These are phyloP conservation scores for Naganishia sp. DNA, from an alignment of 1,284 basidiomycete genomes.

Conservation along the genomic window DNA sequence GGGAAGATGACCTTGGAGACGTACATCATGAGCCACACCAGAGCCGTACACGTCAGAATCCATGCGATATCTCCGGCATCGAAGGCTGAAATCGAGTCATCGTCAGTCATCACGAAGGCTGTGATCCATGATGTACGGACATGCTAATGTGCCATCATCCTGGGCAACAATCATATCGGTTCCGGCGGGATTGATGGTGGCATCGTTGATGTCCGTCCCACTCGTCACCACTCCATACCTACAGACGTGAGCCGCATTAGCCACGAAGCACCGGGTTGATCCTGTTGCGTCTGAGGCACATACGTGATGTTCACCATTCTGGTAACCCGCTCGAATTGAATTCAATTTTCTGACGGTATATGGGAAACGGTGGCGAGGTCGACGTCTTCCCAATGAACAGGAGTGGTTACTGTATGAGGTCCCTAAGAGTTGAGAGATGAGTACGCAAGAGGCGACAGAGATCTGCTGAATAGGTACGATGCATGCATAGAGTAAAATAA, in stretches of 20 bases:
- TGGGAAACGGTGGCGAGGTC: not conserved
- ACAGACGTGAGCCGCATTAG: not conserved
- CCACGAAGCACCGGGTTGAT: not conserved
- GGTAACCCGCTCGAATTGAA: not conserved
- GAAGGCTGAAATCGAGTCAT: conserved; percentile 54
- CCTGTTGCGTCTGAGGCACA: not conserved
- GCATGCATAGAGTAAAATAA: not conserved
- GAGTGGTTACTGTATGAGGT: too few species aligned
- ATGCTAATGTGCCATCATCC: conserved; percentile 30
- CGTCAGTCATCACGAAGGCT: not conserved
- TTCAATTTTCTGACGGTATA: not conserved
- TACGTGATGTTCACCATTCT: conserved; percentile 35
- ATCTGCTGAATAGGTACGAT: too few species aligned
- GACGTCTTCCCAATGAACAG: not conserved
- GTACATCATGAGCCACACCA: conserved; percentile 63
- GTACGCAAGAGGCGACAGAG: too few species aligned
- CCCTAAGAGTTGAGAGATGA: too few species aligned
- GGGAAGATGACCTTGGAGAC: not conserved
- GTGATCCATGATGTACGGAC: conserved; percentile 16
- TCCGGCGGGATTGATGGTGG: conserved; percentile 19
- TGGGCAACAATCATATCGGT: conserved; percentile 34
- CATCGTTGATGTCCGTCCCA: conserved; percentile 14
- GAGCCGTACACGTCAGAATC: conserved; percentile 74
- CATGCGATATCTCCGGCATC: conserved; percentile 79
- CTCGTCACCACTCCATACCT: conserved; percentile 27